These are phyloP conservation scores for Vaccinium myrtillus DNA, from an alignment of 148 eudicot species.

Conservation along the genomic window DNA sequence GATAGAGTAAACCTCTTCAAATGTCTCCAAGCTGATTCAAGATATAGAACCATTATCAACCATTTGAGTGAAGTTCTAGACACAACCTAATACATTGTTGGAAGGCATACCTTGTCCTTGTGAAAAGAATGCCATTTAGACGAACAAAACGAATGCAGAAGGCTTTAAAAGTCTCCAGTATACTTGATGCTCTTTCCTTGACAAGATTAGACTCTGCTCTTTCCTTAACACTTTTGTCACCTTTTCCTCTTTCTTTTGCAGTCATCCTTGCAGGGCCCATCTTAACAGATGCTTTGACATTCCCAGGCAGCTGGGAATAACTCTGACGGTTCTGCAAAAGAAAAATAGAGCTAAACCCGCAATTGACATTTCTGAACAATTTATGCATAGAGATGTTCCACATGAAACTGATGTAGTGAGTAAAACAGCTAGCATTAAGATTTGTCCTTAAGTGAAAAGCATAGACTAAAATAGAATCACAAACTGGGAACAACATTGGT, in stretches of 20 bases:
- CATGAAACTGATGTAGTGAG: background rate
- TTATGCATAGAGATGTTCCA: background rate
- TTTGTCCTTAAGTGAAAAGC: background rate
- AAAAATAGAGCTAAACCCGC: background rate
- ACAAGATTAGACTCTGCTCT: slow-evolving; percentile 38
- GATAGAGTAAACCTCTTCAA: slow-evolving; percentile 60
- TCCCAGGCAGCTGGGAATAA: slow-evolving; percentile 58
- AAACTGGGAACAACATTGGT: background rate
- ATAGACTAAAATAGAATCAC: background rate
- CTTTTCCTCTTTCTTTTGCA: slow-evolving; percentile 70
- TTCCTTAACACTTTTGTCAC: slow-evolving; percentile 53
- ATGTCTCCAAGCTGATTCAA: slow-evolving; percentile 78
- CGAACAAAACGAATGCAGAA: slow-evolving; percentile 72
- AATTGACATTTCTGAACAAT: background rate
- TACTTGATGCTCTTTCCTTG: slow-evolving; percentile 44
- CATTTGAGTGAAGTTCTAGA: background rate
- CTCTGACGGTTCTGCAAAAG: slow-evolving; percentile 80
- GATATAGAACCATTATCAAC: slow-evolving; percentile 18
- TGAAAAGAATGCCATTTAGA: slow-evolving; percentile 86
- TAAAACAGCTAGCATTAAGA: background rate
- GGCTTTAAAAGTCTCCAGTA: slow-evolving; percentile 47
- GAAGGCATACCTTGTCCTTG: slow-evolving; percentile 79
- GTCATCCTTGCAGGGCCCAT: slow-evolving; percentile 36
- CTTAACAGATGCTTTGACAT: slow-evolving; percentile 53
- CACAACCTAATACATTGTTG: background rate